Evolutionary conservation across 23 red algal species (phyloP), one percentile per base, ranked within the genome.

Genomic region (Gracilaria domingensis): DNA sequence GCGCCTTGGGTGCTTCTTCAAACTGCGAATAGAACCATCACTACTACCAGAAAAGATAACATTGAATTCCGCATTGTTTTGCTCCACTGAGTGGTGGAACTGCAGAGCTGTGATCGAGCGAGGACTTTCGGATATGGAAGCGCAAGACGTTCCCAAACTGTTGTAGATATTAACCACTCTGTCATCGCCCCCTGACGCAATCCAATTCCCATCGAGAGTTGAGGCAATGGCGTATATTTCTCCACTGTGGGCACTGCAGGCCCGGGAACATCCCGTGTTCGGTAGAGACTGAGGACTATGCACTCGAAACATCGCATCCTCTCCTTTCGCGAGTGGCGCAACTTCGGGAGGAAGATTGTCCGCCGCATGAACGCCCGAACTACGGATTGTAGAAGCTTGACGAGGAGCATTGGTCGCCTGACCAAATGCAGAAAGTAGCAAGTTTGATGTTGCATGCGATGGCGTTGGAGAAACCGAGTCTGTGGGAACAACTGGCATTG

Each of bases 141-240:
- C 74, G 42, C 72, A 65, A n/a, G 32, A 23, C 26, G 25, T 60
- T 45, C 78, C 88, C 42, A n/a, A 39, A 54, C 60, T 66, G 53
- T 81, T 75, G 76, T 82, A 91, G 17, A 91, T 39, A 34, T 66
- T 26, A 0, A 91, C 65, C 2, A 53, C 45, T 30, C 60, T 91
- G 45, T 91, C 88, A 74, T 91, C 88, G 21, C 88, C 88, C 12
- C 88, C 88, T 26, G 88, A 91, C 26, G 88, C 88, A 35, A 75
- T 58, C 75, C 75, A 83, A 18, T 37, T 57, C 8, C 88, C 88
- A 71, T 91, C 88, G 34, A 70, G 37, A 54, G 21, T 82, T 45
- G 77, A 51, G 20, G 58, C 88, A 34, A 91, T 20, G 25, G 88
- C 88, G 48, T 53, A 91, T 24, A 91, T 73, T 49, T 91, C 88